Base-by-base conservation (phyloP, 768 basidiomycete genomes). In the Trametes punicea region DNA sequence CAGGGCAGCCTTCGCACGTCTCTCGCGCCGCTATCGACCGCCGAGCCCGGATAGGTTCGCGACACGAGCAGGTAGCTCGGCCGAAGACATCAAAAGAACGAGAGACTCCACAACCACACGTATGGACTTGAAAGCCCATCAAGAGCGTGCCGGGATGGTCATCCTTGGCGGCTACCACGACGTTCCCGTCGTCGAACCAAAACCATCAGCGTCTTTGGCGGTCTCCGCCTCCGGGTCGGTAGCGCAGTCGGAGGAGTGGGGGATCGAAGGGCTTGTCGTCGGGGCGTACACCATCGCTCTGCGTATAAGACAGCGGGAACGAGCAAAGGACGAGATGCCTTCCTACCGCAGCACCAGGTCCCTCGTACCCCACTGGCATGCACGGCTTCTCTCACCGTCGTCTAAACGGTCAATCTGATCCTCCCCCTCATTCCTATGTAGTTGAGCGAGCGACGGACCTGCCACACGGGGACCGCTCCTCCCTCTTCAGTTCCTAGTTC, bases 151-250 rank as follows among this genome's bases (percentile, higher is more conserved):
- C 40, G 4, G 21, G 20, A 21, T 41, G 21, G 21, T 20, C 10
- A 23, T 41, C 10, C 10, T 20, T 41, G 6, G 83, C 77, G 38
- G 86, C 68, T 47, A 89, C 75, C 45, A 88, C 72, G 40, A 88
- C 70, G 62, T 87, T 89, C 9, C 88, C 88, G 61, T 90, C 87
- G 0, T 69, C 58, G 65, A 89, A 88, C 85, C 85, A 89, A 11
- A 41, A 41, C n/a, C n/a, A 20, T 41, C 40, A 2, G 40, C 4
- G 10, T 41, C 40, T 4, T 41, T n/a, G 21, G 18, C 16, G 36
- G 18, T 38, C 15, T 38, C 36, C 20, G 36, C 5, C 16, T 10
- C 10, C 15, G 36, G 13, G 36, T 18, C 13, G 2, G 5, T 18
- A 38, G 36, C 20, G 13, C 31, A 7, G 31, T 33, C 8, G 21